Percentiles rank a stretch among this genome's conserved stretches.
phyloP scores from a whole-genome alignment of 2,329 filamentous ascomycete genomes.

The Geosmithia putterillii region DNA sequence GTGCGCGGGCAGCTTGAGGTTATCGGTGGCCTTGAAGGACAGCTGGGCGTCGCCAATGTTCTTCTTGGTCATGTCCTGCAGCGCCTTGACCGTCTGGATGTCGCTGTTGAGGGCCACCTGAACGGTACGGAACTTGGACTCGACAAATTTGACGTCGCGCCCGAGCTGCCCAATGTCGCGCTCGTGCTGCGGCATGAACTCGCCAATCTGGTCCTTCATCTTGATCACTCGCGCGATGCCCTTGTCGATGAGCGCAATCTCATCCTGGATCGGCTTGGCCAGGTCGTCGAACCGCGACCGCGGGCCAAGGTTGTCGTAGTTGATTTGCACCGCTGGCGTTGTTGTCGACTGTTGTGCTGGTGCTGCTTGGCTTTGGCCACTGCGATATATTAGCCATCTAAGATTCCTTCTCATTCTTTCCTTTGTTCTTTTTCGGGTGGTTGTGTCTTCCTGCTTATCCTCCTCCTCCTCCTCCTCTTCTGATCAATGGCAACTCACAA shows the following conservation, averaged over 20 bases:
- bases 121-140: constrained; percentile 32
- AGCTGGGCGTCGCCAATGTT: constrained; percentile 61
- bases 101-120: constrained; percentile 39
- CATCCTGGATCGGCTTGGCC: constrained; percentile 64
- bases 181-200: constrained; percentile 47
- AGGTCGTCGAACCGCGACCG: constrained; percentile 91
- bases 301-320: constrained; percentile 64
- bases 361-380: constrained; percentile 13
- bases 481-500: constrained; percentile 13
- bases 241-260: constrained; percentile 67
- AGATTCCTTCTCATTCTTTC: neutral
- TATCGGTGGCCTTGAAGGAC: constrained; percentile 62
- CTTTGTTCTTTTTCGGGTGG: neutral
- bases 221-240: constrained; percentile 71
- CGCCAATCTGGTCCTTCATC: constrained; percentile 64
- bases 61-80: constrained; percentile 46
- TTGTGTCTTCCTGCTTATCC: constrained; percentile 17
- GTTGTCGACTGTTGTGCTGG: constrained; percentile 10
- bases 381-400: constrained; percentile 3
- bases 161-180: constrained; percentile 32
- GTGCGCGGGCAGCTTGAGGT: constrained; percentile 55
- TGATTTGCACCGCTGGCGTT: constrained; percentile 65
- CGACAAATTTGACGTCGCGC: constrained; percentile 34
- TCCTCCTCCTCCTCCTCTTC: constrained; percentile 1
- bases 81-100: constrained; percentile 47